Evolutionary conservation across 2,329 filamentous ascomycete species (phyloP), one percentile per base, ranked within the genome.

Genomic region (Lanzia echinophila): DNA sequence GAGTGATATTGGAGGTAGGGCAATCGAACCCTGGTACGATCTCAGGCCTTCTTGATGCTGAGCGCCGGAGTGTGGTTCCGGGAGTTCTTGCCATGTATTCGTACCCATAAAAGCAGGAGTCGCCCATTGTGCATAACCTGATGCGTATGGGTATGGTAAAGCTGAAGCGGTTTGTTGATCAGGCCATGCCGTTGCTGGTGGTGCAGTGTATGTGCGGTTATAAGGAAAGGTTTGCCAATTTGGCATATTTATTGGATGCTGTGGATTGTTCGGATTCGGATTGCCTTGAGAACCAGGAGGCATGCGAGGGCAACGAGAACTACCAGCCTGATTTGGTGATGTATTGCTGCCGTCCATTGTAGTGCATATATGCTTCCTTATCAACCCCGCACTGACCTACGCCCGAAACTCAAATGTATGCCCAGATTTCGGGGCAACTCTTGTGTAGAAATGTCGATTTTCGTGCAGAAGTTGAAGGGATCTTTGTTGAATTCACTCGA

Each of bases 371-470:
- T 38, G 22, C 46, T 46, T 19, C 39, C 50, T 53, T 53, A 53
- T 53, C 44, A 22, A 48, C 44, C 43, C 50, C 50, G 44, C 50
- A 53, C 50, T 53, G 50, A 42, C 28, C 13, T 34, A 34, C 28
- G 34, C 47, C 24, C 6, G 19, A 28, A 47, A 48, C 4, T 48
- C 50, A 15, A 42, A 32, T 22, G 13, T 13, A 42, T 22, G 33
- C 33, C 34, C 28, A 24, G 41, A 33, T 24, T 44, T 20, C 41
- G 2, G n/a, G n/a, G n/a, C n/a, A n/a, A n/a, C n/a, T n/a, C n/a
- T n/a, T n/a, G n/a, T n/a, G n/a, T n/a, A n/a, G n/a, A n/a, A n/a
- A n/a, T n/a, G n/a, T n/a, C 7, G 12, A n/a, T 36, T 44, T 15
- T 13, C 20, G 20, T n/a, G 38, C 11, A 22, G 38, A 41, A 17